phyloP scores from a whole-genome alignment of 176 grass and related monocot species.

The Microstegium vimineum region DNA sequence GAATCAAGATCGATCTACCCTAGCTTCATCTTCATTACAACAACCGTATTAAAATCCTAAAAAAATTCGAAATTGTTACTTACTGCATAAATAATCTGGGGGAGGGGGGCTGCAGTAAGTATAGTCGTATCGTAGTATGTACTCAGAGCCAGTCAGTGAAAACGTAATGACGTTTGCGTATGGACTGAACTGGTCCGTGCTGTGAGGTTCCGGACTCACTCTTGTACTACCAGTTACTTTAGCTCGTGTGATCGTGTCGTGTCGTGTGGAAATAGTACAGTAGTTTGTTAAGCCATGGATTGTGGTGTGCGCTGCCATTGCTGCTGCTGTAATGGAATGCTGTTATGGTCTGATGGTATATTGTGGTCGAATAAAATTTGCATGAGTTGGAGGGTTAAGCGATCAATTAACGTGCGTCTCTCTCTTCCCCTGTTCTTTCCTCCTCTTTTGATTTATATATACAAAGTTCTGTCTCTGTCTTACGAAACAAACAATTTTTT shows the following conservation, averaged over 20 bases:
- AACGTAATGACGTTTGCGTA: not conserved
- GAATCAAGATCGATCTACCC: not conserved
- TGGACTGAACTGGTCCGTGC: not conserved
- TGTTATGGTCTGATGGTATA: not conserved
- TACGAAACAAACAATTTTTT: not conserved
- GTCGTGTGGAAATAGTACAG: not conserved
- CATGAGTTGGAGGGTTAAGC: not conserved
- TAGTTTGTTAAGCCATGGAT: not conserved
- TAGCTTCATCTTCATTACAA: not conserved
- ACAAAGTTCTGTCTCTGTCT: not conserved
- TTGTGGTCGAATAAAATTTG: not conserved
- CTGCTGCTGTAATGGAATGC: not conserved
- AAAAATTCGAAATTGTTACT: not conserved
- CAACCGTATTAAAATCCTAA: not conserved
- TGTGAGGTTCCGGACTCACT: not conserved
- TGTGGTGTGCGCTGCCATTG: not conserved
- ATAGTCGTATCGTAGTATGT: not conserved
- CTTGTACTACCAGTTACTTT: not conserved
- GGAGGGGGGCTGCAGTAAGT: no score
- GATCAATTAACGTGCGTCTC: not conserved
- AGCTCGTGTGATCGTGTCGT: not conserved
- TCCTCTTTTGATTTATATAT: not conserved
- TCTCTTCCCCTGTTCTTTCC: not conserved
- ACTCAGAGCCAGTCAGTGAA: not conserved
- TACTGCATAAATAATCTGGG: not conserved